Conservation (phyloP, 2,329 filamentous ascomycete genomes). For the Pestalotiopsis sp. region DNA sequence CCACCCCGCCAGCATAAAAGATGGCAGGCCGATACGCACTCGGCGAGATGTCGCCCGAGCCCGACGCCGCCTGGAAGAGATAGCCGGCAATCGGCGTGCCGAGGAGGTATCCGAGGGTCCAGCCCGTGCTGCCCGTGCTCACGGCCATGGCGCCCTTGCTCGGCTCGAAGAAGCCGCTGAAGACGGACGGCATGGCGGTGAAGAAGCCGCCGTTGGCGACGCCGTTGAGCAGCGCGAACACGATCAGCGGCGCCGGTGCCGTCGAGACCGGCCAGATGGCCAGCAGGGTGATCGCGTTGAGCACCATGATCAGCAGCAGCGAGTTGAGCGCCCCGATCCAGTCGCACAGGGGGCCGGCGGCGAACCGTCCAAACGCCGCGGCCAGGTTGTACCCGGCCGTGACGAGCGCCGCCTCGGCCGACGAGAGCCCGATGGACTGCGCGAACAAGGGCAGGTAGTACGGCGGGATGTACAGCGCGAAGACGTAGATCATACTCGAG, state of each 20-base stretch:
- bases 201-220: conserved; percentile 66
- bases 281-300: conserved; percentile 61
- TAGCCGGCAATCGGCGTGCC: conserved; percentile 31
- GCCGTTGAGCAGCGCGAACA: conserved; percentile 64
- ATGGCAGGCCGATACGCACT: background rate
- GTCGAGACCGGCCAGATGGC: conserved; percentile 63
- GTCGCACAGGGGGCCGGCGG: conserved; percentile 40
- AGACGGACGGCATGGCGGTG: conserved; percentile 63
- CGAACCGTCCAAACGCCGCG: background rate
- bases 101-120: conserved; percentile 63
- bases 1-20: background rate
- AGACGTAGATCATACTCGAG: background rate
- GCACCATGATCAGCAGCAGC: conserved; percentile 49
- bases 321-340: conserved; percentile 57
- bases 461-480: background rate
- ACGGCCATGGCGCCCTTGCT: conserved; percentile 57
- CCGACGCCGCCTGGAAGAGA: background rate
- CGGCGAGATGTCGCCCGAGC: background rate
- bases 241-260: conserved; percentile 52
- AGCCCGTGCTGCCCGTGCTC: conserved; percentile 64
- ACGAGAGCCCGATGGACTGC: background rate
- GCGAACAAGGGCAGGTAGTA: background rate
- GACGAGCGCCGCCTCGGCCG: background rate
- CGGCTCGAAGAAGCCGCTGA: conserved; percentile 61
- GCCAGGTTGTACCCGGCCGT: background rate